These are phyloP conservation scores for Phytophthora tentaculata DNA, from an alignment of 352 stramenopile species.

Conservation along the genomic window DNA sequence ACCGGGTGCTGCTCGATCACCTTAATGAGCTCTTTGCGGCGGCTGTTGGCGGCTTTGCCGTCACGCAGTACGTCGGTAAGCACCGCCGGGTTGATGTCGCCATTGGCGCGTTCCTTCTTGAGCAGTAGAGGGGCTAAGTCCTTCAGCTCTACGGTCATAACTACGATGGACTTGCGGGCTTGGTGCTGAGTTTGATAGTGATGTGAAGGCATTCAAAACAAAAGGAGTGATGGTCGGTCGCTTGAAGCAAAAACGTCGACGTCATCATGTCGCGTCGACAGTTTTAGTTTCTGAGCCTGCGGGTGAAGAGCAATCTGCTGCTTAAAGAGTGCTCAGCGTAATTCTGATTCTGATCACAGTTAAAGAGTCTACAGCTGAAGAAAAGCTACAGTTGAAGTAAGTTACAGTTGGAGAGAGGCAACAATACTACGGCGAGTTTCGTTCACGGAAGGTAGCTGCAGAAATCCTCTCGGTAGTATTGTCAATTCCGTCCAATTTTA, in stretches of 20 bases:
- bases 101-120: conserved; percentile 31
- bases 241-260: background rate
- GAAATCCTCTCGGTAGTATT: no score
- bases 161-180: background rate
- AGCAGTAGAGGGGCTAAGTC: conserved; percentile 36
- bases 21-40: conserved; percentile 27
- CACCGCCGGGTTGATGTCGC: conserved; percentile 25
- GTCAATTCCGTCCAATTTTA: no score
- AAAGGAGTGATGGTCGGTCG: conserved; percentile 5
- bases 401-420: no score
- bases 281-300: no score
- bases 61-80: conserved; percentile 26
- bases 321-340: no score
- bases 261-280: background rate
- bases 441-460: no score
- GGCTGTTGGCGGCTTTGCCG: conserved; percentile 21
- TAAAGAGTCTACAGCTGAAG: no score
- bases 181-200: background rate
- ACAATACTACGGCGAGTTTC: no score
- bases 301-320: no score
- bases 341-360: no score
- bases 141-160: conserved; percentile 28
- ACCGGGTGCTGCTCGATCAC: conserved; percentile 33
- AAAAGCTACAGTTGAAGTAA: no score
- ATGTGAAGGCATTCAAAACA: background rate